Conservation (phyloP, 805 yeast species). For the Kockiozyma suomiensis region DNA sequence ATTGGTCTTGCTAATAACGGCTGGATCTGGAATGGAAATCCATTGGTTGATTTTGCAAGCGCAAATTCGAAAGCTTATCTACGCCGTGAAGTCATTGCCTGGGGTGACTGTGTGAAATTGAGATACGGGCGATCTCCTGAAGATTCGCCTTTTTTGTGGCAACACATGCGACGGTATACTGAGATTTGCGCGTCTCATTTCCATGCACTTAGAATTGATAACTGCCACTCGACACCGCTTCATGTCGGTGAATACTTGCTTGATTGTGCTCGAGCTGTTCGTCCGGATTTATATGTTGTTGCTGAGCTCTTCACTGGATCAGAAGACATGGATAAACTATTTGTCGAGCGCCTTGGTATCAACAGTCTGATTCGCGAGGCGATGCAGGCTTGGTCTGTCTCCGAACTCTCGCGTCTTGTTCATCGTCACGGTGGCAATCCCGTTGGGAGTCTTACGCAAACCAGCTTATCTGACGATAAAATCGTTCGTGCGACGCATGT, state of each 20-base stretch:
- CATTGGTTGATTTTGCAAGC: slow-evolving; percentile 91
- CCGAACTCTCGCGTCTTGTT: slow-evolving; percentile 79
- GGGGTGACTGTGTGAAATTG: slow-evolving; percentile 97
- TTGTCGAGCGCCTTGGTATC: slow-evolving; percentile 87
- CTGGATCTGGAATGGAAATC: slow-evolving; percentile 98
- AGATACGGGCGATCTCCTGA: slow-evolving; percentile 76
- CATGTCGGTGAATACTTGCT: slow-evolving; percentile 89
- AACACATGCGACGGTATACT: slow-evolving; percentile 79
- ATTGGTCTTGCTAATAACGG: slow-evolving; percentile 83
- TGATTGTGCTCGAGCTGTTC: slow-evolving; percentile 81
- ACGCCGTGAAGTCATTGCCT: slow-evolving; percentile 88
- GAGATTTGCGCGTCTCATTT: slow-evolving; percentile 70
- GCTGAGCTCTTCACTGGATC: slow-evolving; percentile 95
- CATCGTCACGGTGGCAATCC: slow-evolving; percentile 96
- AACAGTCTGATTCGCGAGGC: slow-evolving; percentile 92
- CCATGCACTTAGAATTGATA: slow-evolving; percentile 89
- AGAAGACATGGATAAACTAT: slow-evolving; percentile 84
- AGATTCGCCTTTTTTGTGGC: slow-evolving; percentile 90
- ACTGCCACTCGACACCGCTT: slow-evolving; percentile 93
- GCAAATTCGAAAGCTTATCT: slow-evolving; percentile 74
- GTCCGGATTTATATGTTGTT: slow-evolving; percentile 86
- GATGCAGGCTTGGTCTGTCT: slow-evolving; percentile 92
- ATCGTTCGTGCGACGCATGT: slow-evolving; percentile 71
- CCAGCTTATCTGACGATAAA: slow-evolving; percentile 46
- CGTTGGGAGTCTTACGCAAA: slow-evolving; percentile 73